Percentiles rank a stretch among this genome's conserved stretches.
These are phyloP conservation scores for Capsicum baccatum DNA, from an alignment of 257 asterid genomes.

Conservation along the genomic window DNA sequence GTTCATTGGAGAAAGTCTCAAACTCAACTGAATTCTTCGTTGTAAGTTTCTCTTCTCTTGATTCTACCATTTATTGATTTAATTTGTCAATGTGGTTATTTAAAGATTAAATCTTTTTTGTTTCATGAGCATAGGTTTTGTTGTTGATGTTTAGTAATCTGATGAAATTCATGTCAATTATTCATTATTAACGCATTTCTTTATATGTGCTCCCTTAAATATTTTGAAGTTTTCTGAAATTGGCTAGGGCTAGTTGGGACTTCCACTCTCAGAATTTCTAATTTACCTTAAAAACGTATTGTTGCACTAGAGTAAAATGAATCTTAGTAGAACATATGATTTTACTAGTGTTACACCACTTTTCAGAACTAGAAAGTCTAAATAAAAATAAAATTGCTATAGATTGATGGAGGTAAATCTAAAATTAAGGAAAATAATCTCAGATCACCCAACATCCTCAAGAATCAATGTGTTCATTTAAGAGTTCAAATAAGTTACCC, in stretches of 20 bases:
- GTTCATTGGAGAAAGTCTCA: background rate
- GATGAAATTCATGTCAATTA: background rate
- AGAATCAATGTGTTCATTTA: background rate
- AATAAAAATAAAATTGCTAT: background rate
- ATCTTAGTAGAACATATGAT: too few relatives aligned
- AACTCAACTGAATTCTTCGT: background rate
- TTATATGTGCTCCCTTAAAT: background rate
- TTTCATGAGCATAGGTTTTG: background rate
- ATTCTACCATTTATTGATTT: background rate
- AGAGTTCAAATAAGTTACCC: background rate
- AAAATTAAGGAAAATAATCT: background rate
- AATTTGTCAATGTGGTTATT: background rate
- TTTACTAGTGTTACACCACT: too few relatives aligned
- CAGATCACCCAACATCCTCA: background rate
- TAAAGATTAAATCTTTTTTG: background rate
- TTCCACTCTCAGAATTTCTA: too few relatives aligned
- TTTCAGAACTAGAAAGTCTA: background rate
- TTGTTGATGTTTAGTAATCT: background rate
- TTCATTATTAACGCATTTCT: background rate
- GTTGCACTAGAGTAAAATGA: too few relatives aligned
- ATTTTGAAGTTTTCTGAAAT: too few relatives aligned
- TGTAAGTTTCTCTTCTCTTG: background rate
- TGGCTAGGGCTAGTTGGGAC: too few relatives aligned
- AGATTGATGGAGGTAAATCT: background rate
- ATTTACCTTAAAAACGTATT: too few relatives aligned